Base-by-base conservation (phyloP, 805 yeast genomes). In the Brettanomyces bruxellensis region DNA sequence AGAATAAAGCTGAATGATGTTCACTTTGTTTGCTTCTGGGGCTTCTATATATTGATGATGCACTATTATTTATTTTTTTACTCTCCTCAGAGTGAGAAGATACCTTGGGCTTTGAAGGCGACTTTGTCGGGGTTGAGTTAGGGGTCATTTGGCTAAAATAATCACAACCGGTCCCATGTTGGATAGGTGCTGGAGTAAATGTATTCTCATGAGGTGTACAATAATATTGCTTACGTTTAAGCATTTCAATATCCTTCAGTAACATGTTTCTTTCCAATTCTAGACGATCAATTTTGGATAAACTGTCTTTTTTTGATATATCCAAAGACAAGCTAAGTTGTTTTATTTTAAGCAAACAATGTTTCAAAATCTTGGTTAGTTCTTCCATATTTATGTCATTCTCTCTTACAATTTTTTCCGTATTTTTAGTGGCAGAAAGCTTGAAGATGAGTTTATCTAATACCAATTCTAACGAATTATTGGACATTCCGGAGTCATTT, bases 201-300 rank as follows among this genome's bases (percentile, higher is more conserved):
- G 7, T 30, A 23, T 25, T n/a, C 14, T 13, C 18, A 14, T n/a
- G 18, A 14, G 25, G 30, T 24, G 25, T 8, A 24, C 3, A 23
- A 14, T 28, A n/a, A 41, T 7, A 23, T 14, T 35, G 44, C 38
- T 47, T 52, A 12, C 50, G 44, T 25, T 47, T 51, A n/a, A 57
- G 53, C n/a, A 57, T 54, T 40, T 49, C 57, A 24, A 56, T 56
- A 40, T 57, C 61, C 39, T 54, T 56, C 23, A 49, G 30, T 47
- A 57, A 47, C 22, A 56, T 41, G 38, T 57, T 54, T 45, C 60
- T 51, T 44, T 57, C 60, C 34, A 53, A 45, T 40, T 57, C 60
- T 11, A 55, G 43, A 18, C 57, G 35, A 39, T 55, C 59, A 18
- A 56, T 45, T 41, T 56, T 55, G 3, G 55, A 51, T 7, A 23